Evolutionary conservation across 106 monocot genomes (phyloP).

Genomic region (Dioscorea zingiberensis): DNA sequence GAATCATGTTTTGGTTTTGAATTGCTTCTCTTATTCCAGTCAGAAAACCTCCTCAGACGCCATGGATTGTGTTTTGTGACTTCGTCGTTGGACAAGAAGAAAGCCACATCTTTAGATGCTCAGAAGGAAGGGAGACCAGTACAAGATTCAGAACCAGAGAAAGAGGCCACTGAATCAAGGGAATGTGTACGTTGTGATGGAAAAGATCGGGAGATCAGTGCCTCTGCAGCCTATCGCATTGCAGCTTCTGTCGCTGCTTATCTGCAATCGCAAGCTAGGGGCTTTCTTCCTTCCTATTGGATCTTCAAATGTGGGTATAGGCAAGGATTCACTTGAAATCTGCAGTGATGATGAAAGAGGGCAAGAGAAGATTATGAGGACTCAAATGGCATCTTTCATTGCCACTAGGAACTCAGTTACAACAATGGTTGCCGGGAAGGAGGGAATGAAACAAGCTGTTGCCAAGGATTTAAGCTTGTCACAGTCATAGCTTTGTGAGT

Average conservation of each 20-base stretch:
- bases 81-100: slow-evolving; percentile 59
- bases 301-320: background rate
- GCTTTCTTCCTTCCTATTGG: slow-evolving; percentile 35
- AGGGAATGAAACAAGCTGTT: slow-evolving; percentile 57
- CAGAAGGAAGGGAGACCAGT: background rate
- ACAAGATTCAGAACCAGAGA: slow-evolving; percentile 10
- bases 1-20: background rate
- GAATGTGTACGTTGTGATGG: slow-evolving; percentile 1
- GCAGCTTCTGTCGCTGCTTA: slow-evolving; percentile 71
- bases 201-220: slow-evolving; percentile 17
- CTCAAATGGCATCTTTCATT: slow-evolving; percentile 55
- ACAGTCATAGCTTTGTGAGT: slow-evolving; percentile 58
- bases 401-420: slow-evolving; percentile 74
- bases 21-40: slow-evolving; percentile 15
- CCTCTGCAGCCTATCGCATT: slow-evolving; percentile 35
- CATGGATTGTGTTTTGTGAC: slow-evolving; percentile 59
- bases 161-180: background rate
- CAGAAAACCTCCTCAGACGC: slow-evolving; percentile 41
- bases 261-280: slow-evolving; percentile 43
- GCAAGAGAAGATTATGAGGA: background rate
- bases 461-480: slow-evolving; percentile 67
- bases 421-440: slow-evolving; percentile 69
- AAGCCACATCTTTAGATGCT: slow-evolving; percentile 8
- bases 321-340: background rate
- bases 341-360: slow-evolving; percentile 1